Percentiles rank a stretch among this genome's conserved stretches.
Conservation (phyloP, 140 eudicot genomes). For the Senecio squalidus region DNA sequence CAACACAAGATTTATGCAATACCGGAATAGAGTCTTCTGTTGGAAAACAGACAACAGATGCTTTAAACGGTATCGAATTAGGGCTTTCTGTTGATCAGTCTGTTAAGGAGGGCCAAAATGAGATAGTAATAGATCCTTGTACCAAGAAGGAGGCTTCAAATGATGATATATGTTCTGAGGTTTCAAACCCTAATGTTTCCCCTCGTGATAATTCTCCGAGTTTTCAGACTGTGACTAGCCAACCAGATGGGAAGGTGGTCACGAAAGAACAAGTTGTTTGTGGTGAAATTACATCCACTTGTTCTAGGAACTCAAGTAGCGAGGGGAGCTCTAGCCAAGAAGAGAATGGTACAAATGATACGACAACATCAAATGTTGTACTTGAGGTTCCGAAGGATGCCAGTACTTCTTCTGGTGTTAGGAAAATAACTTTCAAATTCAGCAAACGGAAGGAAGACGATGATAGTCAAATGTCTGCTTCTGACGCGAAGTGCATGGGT, state of each 20-base stretch:
- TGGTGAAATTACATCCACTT: conserved; percentile 58
- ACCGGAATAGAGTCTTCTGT: conserved; percentile 21
- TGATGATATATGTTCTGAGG: conserved; percentile 76
- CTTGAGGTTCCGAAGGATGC: conserved; percentile 77
- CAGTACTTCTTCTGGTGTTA: conserved; percentile 63
- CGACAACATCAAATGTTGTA: conserved; percentile 53
- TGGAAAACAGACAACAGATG: conserved; percentile 15
- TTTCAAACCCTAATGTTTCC: conserved; percentile 67
- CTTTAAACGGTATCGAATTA: conserved; percentile 14
- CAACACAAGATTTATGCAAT: conserved; percentile 17
- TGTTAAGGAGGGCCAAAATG: conserved; percentile 16
- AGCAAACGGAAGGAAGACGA: conserved; percentile 66
- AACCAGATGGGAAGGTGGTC: conserved; percentile 38
- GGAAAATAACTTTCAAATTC: conserved; percentile 89
- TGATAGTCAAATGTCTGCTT: conserved; percentile 26
- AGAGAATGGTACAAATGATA: conserved; percentile 32
- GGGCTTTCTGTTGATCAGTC: conserved; percentile 21
- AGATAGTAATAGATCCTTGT: conserved; percentile 25
- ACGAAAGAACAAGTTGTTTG: conserved; percentile 39
- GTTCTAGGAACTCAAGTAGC: conserved; percentile 45
- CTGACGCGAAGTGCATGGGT: conserved; percentile 23
- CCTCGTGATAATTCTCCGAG: conserved; percentile 54
- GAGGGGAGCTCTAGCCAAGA: conserved; percentile 57
- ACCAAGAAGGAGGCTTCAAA: conserved; percentile 48
- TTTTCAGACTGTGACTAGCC: conserved; percentile 54